Conservation (phyloP, 768 basidiomycete genomes). For the Peribolospora kevripleyi region DNA sequence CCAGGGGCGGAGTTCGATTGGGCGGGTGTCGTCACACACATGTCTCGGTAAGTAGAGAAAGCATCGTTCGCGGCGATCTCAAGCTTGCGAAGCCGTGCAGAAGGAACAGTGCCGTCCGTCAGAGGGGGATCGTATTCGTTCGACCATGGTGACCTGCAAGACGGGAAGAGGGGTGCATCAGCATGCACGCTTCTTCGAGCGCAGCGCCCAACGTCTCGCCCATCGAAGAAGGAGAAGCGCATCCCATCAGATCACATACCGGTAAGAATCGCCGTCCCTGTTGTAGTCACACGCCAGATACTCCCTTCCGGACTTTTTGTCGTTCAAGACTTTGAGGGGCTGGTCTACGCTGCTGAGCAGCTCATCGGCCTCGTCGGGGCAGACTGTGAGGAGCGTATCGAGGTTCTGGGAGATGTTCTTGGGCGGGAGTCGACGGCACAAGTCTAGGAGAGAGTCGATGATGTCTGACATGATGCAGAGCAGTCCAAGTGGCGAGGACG, state of each 20-base stretch:
- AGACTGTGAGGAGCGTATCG: conserved; percentile 48
- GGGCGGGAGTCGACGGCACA: conserved; percentile 87
- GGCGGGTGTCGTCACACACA: conserved; percentile 28
- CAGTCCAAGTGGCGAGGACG: no score
- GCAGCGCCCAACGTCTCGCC: neutral
- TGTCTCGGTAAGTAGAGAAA: conserved; percentile 88
- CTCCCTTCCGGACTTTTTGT: conserved; percentile 57
- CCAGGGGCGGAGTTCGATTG: neutral
- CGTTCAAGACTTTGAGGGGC: conserved; percentile 56
- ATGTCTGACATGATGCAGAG: conserved; percentile 27
- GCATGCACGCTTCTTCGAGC: neutral
- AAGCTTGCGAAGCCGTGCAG: conserved; percentile 59
- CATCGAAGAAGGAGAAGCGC: neutral
- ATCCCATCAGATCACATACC: neutral
- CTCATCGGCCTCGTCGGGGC: conserved; percentile 86
- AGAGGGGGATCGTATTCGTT: conserved; percentile 52
- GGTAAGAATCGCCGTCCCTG: conserved; percentile 14
- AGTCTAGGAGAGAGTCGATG: conserved; percentile 44
- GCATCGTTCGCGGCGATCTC: conserved; percentile 87
- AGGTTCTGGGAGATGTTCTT: conserved; percentile 71
- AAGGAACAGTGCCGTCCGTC: conserved; percentile 70
- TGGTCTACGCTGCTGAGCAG: conserved; percentile 84
- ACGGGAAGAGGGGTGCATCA: conserved; percentile 4
- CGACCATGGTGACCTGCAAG: conserved; percentile 78
- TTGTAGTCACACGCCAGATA: conserved; percentile 33